These are phyloP conservation scores for Tuber indicum DNA, from an alignment of 495 filamentous ascomycete species.

Conservation along the genomic window DNA sequence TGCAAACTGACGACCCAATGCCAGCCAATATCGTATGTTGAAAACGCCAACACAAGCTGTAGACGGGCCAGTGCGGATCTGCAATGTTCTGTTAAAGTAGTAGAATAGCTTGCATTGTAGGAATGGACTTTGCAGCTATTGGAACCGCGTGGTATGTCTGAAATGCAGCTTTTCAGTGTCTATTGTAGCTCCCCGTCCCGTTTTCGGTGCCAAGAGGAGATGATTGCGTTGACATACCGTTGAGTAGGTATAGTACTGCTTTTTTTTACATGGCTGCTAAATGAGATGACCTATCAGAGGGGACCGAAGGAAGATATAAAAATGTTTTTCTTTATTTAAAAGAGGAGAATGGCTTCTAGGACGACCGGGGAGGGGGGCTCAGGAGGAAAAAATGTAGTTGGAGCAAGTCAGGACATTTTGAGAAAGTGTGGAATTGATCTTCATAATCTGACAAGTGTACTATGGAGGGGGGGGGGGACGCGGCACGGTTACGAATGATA, in stretches of 20 bases:
- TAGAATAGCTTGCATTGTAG: background rate
- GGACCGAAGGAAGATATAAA: background rate
- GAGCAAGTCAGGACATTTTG: background rate
- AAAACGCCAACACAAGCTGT: background rate
- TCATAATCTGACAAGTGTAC: background rate
- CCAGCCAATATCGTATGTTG: background rate
- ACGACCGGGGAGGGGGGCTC: background rate
- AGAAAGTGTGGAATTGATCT: background rate
- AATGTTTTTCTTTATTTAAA: background rate
- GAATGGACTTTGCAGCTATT: background rate
- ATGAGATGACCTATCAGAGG: background rate
- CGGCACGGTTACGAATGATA: too few species aligned
- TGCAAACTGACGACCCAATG: background rate
- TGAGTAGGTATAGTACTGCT: background rate
- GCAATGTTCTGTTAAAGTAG: background rate
- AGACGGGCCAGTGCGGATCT: background rate
- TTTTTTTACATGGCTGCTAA: background rate
- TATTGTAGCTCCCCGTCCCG: background rate
- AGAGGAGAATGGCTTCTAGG: background rate
- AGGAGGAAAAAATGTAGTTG: background rate
- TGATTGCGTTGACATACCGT: background rate
- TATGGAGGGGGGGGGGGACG: background rate
- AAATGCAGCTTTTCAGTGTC: background rate
- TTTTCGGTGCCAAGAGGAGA: background rate
- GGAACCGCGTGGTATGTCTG: background rate